Conservation (phyloP, 306 rosid genomes). For the Cicer chorassanicum region DNA sequence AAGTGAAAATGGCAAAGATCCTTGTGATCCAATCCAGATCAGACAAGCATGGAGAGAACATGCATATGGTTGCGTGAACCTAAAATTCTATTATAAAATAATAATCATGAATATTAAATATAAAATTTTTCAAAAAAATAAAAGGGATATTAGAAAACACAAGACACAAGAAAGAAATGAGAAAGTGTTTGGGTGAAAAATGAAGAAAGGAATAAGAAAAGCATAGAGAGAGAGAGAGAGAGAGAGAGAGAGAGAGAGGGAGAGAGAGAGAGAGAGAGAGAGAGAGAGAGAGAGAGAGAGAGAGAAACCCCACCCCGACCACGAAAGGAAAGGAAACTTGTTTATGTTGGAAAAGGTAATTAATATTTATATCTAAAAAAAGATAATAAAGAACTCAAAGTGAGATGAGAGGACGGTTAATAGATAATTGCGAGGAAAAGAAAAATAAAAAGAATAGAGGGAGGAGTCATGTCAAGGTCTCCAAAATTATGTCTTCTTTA, state of each 20-base stretch:
- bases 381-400: conserved; percentile 46
- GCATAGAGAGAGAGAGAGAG: conserved; percentile 55
- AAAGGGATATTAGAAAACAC: background rate
- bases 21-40: conserved; percentile 98
- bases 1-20: conserved; percentile 66
- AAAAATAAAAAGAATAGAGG: background rate
- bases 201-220: conserved; percentile 50
- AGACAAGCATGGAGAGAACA: conserved; percentile 77
- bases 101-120: background rate
- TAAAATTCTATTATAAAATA: conserved; percentile 46
- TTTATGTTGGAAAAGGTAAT: conserved; percentile 48
- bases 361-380: conserved; percentile 39
- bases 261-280: conserved; percentile 62
- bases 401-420: conserved; percentile 11
- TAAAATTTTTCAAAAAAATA: background rate
- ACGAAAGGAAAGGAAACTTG: conserved; percentile 51
- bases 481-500: conserved; percentile 9
- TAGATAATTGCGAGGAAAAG: conserved; percentile 16
- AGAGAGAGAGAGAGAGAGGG: conserved; percentile 52
- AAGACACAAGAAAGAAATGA: conserved; percentile 10
- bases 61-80: conserved; percentile 75
- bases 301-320: conserved; percentile 62
- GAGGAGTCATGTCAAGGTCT: conserved; percentile 23
- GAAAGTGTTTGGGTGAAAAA: conserved; percentile 18
- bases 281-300: conserved; percentile 58